Conservation (phyloP, 2,329 filamentous ascomycete genomes). For the Tolypocladium pustulatum region DNA sequence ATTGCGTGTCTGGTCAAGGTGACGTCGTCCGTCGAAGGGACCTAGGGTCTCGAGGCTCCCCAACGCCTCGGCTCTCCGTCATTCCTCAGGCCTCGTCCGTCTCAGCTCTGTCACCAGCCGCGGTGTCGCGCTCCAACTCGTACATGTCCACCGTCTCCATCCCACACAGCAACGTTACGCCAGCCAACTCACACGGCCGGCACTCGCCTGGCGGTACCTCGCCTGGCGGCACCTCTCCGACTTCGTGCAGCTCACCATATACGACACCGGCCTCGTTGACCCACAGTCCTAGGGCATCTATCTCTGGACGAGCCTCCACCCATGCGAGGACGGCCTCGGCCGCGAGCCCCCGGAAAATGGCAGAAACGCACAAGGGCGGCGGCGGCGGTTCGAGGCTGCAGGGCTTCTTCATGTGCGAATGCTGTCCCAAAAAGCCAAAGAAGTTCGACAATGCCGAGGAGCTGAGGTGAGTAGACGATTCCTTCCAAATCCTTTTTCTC, state of each 20-base stretch:
- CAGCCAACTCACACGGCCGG: slow-evolving; percentile 33
- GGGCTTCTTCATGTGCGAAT: slow-evolving; percentile 66
- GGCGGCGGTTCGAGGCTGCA: slow-evolving; percentile 37
- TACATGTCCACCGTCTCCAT: slow-evolving; percentile 36
- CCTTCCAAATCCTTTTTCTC: neutral
- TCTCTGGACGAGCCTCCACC: slow-evolving; percentile 24
- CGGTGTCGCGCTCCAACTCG: slow-evolving; percentile 32
- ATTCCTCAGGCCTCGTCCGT: slow-evolving; percentile 33
- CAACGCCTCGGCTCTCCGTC: slow-evolving; percentile 36
- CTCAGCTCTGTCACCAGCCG: slow-evolving; percentile 30
- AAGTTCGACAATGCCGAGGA: slow-evolving; percentile 83
- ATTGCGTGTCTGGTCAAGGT: slow-evolving; percentile 25
- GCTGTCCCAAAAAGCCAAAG: slow-evolving; percentile 93
- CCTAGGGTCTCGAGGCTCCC: slow-evolving; percentile 37
- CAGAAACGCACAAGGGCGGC: slow-evolving; percentile 36
- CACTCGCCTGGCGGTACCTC: slow-evolving; percentile 35
- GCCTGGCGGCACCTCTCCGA: slow-evolving; percentile 40
- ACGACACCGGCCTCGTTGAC: slow-evolving; percentile 36
- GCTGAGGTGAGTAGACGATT: slow-evolving; percentile 59
- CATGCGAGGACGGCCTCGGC: slow-evolving; percentile 37
- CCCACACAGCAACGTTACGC: slow-evolving; percentile 28
- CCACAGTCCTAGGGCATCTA: slow-evolving; percentile 37
- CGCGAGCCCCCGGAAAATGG: slow-evolving; percentile 40
- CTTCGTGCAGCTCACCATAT: slow-evolving; percentile 38
- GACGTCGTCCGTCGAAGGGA: slow-evolving; percentile 40